Base-by-base conservation (phyloP, 1,284 basidiomycete species). In the Ustilago crameri region DNA sequence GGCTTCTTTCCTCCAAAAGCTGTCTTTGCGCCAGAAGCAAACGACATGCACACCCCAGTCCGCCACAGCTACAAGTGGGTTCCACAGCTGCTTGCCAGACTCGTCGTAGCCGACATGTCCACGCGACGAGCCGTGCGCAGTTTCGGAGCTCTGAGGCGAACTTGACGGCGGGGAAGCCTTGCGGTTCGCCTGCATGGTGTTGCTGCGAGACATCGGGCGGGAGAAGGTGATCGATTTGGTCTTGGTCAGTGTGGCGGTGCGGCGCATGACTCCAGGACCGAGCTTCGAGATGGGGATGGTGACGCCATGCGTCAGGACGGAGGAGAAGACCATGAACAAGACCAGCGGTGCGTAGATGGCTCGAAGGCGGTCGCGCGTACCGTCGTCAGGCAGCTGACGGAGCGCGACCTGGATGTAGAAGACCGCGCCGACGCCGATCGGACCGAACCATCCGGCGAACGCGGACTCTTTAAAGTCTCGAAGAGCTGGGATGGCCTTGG, bases 331-430 rank as follows among this genome's bases (percentile, higher is more conserved):
- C 44, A 86, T 78, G 66, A 87, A 87, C 52, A 87, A 84, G 10
- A 87, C 86, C 23, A 87, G 83, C 2, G 87, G 87, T 2, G 78
- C 68, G 60, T 87, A 84, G 22, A 85, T 75, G 20, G 71, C 59
- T 4, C 85, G 81, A 3, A 87, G 71, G 3, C 82, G 81, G 3
- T 81, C 75, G 2, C 83, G 76, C 2, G 77, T 80, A 1, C 83
- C 82, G 43, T 86, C 84, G 37, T 85, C 84, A 0, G 87, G 86
- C 0, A 87, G 51, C 26, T 75, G 63, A 17, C 85, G 80, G 9
- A 86, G 74, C 0, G 86, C 86, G 8, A 87, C 85, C 51, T 86
- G 84, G 37, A 84, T 84, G 70, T 87, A 87, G 71, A 86, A 87
- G 8, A 86, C 82, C 0, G 85, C 85, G 4, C 81, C 80, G 9